Conservation (phyloP, 2,329 filamentous ascomycete species). For the Sporothrix variecibatus region DNA sequence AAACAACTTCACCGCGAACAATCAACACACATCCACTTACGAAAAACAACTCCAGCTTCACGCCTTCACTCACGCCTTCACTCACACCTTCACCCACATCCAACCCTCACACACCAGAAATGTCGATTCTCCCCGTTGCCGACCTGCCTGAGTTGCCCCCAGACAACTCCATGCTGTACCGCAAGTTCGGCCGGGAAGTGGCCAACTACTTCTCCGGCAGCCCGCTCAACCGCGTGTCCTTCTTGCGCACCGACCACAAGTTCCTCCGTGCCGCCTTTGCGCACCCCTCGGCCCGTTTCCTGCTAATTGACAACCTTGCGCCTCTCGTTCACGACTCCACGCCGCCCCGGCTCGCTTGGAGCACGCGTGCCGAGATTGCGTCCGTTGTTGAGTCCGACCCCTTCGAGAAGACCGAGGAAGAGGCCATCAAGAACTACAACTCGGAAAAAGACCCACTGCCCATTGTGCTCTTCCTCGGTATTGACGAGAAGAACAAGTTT, state of each 20-base stretch:
- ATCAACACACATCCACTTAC: background rate
- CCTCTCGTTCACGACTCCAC: constrained; percentile 61
- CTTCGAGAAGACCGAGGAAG: constrained; percentile 71
- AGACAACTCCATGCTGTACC: constrained; percentile 68
- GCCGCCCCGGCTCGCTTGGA: constrained; percentile 61
- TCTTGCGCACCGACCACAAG: constrained; percentile 68
- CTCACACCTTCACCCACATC: background rate
- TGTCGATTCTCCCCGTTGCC: constrained; percentile 27
- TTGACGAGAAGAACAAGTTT: constrained; percentile 62
- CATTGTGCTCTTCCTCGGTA: constrained; percentile 79
- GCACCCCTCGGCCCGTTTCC: constrained; percentile 67
- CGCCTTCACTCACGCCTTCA: background rate
- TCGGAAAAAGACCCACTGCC: constrained; percentile 63
- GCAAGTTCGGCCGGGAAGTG: constrained; percentile 76
- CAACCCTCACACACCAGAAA: background rate
- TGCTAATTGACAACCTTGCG: constrained; percentile 76
- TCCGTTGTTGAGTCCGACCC: constrained; percentile 70
- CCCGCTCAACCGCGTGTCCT: constrained; percentile 76
- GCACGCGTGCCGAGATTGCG: constrained; percentile 67
- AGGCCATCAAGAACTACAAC: constrained; percentile 72
- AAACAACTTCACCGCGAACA: background rate
- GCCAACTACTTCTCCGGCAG: constrained; percentile 83
- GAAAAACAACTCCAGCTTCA: background rate
- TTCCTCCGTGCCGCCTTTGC: constrained; percentile 70
- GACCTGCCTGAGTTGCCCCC: constrained; percentile 48